Conservation (phyloP, 2,329 filamentous ascomycete genomes). For the Stachybotrys echinatus region DNA sequence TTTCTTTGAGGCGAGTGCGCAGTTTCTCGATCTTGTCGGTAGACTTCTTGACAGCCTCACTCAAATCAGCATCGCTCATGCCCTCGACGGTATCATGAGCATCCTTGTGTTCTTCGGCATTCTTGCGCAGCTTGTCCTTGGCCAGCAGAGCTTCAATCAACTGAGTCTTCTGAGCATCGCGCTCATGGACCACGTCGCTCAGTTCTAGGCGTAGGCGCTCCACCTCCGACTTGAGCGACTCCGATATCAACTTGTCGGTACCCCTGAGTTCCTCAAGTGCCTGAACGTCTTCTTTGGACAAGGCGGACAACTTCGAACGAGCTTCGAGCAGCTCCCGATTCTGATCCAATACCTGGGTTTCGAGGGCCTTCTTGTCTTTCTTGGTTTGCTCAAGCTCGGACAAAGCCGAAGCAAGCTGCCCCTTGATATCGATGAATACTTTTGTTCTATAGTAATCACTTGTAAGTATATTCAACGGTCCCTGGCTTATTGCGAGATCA, state of each 20-base stretch:
- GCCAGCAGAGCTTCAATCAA: constrained; percentile 54
- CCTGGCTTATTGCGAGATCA: constrained; percentile 19
- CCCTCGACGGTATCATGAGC: constrained; percentile 30
- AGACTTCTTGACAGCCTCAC: constrained; percentile 33
- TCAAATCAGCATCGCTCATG: constrained; percentile 26
- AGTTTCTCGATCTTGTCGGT: constrained; percentile 55
- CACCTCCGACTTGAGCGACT: constrained; percentile 54
- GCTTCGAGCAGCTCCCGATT: constrained; percentile 50
- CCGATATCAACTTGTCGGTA: constrained; percentile 53
- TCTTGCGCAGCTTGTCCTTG: constrained; percentile 55
- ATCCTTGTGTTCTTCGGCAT: constrained; percentile 42
- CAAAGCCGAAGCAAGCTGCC: constrained; percentile 36
- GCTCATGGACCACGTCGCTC: constrained; percentile 42
- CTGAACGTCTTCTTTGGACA: constrained; percentile 48
- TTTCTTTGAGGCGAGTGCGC: constrained; percentile 46
- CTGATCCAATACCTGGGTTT: constrained; percentile 44
- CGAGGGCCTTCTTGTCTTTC: constrained; percentile 36
- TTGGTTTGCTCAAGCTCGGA: constrained; percentile 43
- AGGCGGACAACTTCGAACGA: constrained; percentile 47
- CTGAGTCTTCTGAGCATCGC: constrained; percentile 53
- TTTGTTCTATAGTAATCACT: constrained; percentile 43
- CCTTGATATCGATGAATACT: constrained; percentile 46
- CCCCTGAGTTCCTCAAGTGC: constrained; percentile 54
- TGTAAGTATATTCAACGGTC: constrained; percentile 32
- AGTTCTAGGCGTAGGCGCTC: constrained; percentile 48